Percentiles rank a stretch among this genome's conserved stretches.
These are phyloP conservation scores for Epichloe baconii DNA, from an alignment of 2,329 filamentous ascomycete genomes.

Conservation along the genomic window DNA sequence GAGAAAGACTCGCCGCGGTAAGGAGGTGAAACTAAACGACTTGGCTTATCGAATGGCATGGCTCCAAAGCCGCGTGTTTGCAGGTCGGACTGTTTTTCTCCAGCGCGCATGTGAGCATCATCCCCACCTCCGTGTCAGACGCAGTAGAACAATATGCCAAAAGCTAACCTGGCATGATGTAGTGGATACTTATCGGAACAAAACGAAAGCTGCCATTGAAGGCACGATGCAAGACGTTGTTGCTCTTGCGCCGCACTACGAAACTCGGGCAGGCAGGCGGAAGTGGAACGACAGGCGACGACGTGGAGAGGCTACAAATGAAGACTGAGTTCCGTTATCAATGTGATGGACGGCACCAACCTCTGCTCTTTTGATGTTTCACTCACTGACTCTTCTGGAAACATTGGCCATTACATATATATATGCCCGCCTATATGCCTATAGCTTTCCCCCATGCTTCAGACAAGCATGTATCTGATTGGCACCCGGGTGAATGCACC, in stretches of 20 bases:
- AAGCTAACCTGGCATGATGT: not conserved
- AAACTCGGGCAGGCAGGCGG: conserved; percentile 77
- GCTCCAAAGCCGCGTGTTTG: conserved; percentile 87
- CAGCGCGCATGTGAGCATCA: conserved; percentile 72
- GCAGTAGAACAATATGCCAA: too few species aligned
- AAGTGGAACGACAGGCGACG: conserved; percentile 50
- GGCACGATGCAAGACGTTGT: conserved; percentile 62
- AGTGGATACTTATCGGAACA: conserved; percentile 93
- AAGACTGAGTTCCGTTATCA: conserved; percentile 11
- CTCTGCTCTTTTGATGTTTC: not conserved
- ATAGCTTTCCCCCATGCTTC: too few species aligned
- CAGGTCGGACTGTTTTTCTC: conserved; percentile 72
- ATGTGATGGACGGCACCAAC: not conserved
- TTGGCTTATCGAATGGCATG: conserved; percentile 92
- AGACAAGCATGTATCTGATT: too few species aligned
- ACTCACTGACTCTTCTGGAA: too few species aligned
- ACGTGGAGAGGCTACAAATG: conserved; percentile 18
- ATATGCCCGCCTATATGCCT: too few species aligned
- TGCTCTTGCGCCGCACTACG: conserved; percentile 69
- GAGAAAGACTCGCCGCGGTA: conserved; percentile 54
- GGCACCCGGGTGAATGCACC: too few species aligned
- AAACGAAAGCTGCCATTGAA: conserved; percentile 74
- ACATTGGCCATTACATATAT: too few species aligned
- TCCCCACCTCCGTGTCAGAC: not conserved
- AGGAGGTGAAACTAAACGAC: conserved; percentile 86